Evolutionary conservation across 1,284 basidiomycete genomes (phyloP).

Genomic region (Crepidotus sp.): DNA sequence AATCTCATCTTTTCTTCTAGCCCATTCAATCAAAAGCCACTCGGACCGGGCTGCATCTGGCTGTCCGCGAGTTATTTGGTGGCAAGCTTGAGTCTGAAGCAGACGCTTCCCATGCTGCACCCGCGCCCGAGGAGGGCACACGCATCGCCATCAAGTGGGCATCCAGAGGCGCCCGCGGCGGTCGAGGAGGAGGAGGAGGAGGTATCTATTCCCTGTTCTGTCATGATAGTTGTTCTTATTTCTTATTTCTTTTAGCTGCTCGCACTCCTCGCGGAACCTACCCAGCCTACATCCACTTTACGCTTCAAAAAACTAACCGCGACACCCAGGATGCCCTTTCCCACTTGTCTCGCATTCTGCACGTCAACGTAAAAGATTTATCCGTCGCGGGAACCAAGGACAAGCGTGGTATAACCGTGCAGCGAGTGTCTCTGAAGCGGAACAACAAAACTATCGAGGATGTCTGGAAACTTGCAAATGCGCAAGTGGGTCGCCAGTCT

Average conservation of each 20-base stretch:
- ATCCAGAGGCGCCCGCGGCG: slow-evolving; percentile 27
- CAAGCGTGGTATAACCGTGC: slow-evolving; percentile 93
- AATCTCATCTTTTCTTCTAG: slow-evolving; percentile 31
- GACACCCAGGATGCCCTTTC: slow-evolving; percentile 93
- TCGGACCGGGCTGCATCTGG: slow-evolving; percentile 77
- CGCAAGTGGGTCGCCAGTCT: slow-evolving; percentile 50
- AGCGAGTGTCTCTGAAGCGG: slow-evolving; percentile 81
- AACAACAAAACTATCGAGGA: slow-evolving; percentile 75
- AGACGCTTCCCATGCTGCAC: slow-evolving; percentile 35
- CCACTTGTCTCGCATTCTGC: slow-evolving; percentile 70
- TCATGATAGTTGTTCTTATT: not conserved
- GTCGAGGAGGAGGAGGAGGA: slow-evolving; percentile 33
- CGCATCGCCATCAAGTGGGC: slow-evolving; percentile 70
- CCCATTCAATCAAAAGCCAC: slow-evolving; percentile 76
- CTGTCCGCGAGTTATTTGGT: slow-evolving; percentile 72
- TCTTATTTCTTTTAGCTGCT: slow-evolving; percentile 5
- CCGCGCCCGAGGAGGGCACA: slow-evolving; percentile 52
- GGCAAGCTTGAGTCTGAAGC: slow-evolving; percentile 83
- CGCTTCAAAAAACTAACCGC: slow-evolving; percentile 94
- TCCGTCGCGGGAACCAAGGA: slow-evolving; percentile 96
- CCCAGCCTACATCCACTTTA: slow-evolving; percentile 92
- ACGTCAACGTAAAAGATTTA: slow-evolving; percentile 70
- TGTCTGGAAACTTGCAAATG: slow-evolving; percentile 77
- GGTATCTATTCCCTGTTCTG: slow-evolving; percentile 21
- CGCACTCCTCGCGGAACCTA: slow-evolving; percentile 49